Evolutionary conservation across 306 rosid genomes (phyloP).

Genomic region (Vigna angularis): DNA sequence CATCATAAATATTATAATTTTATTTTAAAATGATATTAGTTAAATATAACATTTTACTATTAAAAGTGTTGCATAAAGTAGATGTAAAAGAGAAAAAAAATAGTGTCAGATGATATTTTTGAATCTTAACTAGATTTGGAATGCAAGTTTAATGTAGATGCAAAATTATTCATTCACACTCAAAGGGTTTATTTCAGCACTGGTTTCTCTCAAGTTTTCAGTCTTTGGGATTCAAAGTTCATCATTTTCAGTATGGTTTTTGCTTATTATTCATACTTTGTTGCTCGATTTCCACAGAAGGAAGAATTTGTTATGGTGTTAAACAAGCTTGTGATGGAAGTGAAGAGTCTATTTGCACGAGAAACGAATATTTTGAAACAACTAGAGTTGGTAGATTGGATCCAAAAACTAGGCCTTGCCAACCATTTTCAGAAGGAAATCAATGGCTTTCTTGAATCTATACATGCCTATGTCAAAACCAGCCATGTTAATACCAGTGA

Average conservation of each 20-base stretch:
- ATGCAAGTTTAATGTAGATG: too few species aligned
- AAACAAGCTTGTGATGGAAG: slow-evolving; percentile 41
- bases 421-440: slow-evolving; percentile 56
- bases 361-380: slow-evolving; percentile 21
- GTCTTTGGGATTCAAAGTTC: background rate
- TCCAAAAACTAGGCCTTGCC: slow-evolving; percentile 56
- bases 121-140: too few species aligned
- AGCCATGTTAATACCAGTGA: background rate
- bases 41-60: too few species aligned
- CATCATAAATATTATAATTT: too few species aligned
- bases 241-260: background rate
- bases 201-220: too few species aligned
- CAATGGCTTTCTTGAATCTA: slow-evolving; percentile 45
- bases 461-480: slow-evolving; percentile 13
- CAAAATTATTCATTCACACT: too few species aligned
- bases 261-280: too few species aligned
- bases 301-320: slow-evolving; percentile 39
- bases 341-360: slow-evolving; percentile 36
- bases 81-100: too few species aligned
- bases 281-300: slow-evolving; percentile 42
- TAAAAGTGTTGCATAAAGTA: too few species aligned
- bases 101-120: too few species aligned
- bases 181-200: too few species aligned
- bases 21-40: too few species aligned
- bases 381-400: slow-evolving; percentile 54